Conservation (phyloP, 1,284 basidiomycete genomes). For the Taiwanofungus camphoratus region DNA sequence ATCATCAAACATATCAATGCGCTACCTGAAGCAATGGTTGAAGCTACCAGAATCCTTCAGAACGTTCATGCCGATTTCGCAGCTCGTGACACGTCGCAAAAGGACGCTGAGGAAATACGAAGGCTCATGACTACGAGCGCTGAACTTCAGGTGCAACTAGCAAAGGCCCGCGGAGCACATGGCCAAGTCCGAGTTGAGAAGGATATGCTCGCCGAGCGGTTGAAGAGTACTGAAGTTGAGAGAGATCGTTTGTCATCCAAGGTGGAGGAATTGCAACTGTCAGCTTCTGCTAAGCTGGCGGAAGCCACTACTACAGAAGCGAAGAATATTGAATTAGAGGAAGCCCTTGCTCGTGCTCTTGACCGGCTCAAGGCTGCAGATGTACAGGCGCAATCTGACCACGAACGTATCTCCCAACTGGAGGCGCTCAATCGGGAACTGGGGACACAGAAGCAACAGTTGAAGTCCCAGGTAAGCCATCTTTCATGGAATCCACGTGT, state of each 20-base stretch:
- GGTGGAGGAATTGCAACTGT: constrained; percentile 47
- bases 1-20: constrained; percentile 46
- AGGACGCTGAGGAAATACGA: constrained; percentile 65
- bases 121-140: constrained; percentile 45
- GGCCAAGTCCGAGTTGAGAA: constrained; percentile 79
- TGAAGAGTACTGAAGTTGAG: constrained; percentile 54
- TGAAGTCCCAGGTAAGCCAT: constrained; percentile 52
- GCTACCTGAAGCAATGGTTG: constrained; percentile 53
- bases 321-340: constrained; percentile 59
- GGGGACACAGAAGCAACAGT: constrained; percentile 43
- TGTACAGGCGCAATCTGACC: constrained; percentile 50
- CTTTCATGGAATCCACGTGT: not conserved
- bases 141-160: constrained; percentile 64
- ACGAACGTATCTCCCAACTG: constrained; percentile 52
- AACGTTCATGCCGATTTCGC: constrained; percentile 57
- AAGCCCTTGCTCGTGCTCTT: constrained; percentile 62
- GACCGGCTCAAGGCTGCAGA: constrained; percentile 67
- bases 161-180: constrained; percentile 68
- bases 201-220: constrained; percentile 58
- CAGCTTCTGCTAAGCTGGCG: constrained; percentile 37
- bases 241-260: constrained; percentile 51
- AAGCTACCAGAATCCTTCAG: constrained; percentile 51
- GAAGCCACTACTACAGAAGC: constrained; percentile 46
- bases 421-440: constrained; percentile 55
- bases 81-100: constrained; percentile 48